phyloP scores from a whole-genome alignment of 2,329 filamentous ascomycete species.

The Arachnomyces sp. region DNA sequence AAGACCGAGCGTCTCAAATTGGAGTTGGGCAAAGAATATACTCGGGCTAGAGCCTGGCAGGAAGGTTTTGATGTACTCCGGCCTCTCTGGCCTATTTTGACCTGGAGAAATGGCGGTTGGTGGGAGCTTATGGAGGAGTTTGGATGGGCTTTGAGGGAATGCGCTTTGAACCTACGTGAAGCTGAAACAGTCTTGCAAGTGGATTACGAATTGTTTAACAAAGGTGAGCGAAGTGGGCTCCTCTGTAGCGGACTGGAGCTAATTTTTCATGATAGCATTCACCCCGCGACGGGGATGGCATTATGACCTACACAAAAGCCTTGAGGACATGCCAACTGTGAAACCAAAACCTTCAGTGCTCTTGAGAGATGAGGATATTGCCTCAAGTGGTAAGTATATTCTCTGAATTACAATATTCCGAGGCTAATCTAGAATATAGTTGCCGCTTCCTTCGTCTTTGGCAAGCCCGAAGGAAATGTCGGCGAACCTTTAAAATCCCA shows the following conservation, averaged over 20 bases:
- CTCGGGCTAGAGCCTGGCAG: constrained; percentile 42
- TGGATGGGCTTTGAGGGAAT: constrained; percentile 47
- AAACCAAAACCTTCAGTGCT: constrained; percentile 39
- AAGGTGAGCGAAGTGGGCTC: constrained; percentile 21
- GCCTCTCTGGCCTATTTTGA: constrained; percentile 48
- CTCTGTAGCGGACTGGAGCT: not conserved
- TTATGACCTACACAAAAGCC: constrained; percentile 42
- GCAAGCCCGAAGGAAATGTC: constrained; percentile 49
- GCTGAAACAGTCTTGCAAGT: constrained; percentile 44
- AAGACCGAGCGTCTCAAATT: constrained; percentile 49
- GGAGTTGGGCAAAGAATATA: constrained; percentile 48
- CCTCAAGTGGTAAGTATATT: constrained; percentile 38
- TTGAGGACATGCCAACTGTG: constrained; percentile 31
- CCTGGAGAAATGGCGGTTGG: constrained; percentile 57
- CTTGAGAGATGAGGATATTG: constrained; percentile 40
- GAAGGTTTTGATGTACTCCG: constrained; percentile 46
- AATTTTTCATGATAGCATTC: constrained; percentile 24
- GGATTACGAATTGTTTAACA: constrained; percentile 49
- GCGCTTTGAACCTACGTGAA: constrained; percentile 40
- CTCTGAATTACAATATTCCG: not conserved
- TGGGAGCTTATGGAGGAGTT: constrained; percentile 49
- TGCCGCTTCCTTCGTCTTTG: constrained; percentile 46
- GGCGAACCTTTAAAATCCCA: constrained; percentile 53
- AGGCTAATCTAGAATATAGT: constrained; percentile 25
- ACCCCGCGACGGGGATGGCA: constrained; percentile 25